phyloP scores from a whole-genome alignment of 805 yeast species.

The Cyberlindnera misumaiensis region DNA sequence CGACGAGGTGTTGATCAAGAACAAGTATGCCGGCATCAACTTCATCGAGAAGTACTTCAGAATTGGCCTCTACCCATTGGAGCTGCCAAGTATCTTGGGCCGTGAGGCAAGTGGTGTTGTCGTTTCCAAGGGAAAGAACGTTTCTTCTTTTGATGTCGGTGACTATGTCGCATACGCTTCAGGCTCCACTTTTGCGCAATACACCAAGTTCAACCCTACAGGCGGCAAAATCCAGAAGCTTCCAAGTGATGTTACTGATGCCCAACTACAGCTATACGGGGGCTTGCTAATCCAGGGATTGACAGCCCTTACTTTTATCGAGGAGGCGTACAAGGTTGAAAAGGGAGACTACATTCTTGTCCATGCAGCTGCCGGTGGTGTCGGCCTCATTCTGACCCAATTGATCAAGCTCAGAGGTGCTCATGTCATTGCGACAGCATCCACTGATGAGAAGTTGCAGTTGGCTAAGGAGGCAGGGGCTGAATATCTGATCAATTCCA shows the following conservation, averaged over 20 bases:
- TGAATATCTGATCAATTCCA: conserved; percentile 53
- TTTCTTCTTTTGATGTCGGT: conserved; percentile 51
- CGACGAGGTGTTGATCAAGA: conserved; percentile 63
- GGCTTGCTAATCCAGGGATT: conserved; percentile 64
- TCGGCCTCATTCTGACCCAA: conserved; percentile 69
- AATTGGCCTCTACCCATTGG: conserved; percentile 62
- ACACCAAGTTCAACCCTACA: conserved; percentile 40
- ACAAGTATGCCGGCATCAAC: conserved; percentile 73
- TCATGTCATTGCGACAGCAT: conserved; percentile 78
- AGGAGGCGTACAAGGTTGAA: conserved; percentile 60
- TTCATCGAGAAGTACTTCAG: conserved; percentile 82
- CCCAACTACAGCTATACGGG: conserved; percentile 47
- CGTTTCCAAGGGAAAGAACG: conserved; percentile 56
- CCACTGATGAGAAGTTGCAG: conserved; percentile 63
- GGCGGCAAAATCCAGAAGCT: conserved; percentile 36
- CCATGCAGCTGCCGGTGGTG: conserved; percentile 97
- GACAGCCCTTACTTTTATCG: conserved; percentile 68
- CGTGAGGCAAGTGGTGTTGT: conserved; percentile 69
- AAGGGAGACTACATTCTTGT: conserved; percentile 67
- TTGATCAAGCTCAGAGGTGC: conserved; percentile 56
- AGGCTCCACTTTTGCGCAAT: conserved; percentile 63
- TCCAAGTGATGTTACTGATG: conserved; percentile 41
- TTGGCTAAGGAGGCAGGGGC: conserved; percentile 73
- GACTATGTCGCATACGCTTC: conserved; percentile 61
- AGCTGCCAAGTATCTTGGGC: conserved; percentile 61